Percentiles rank a stretch among this genome's conserved stretches.
Conservation (phyloP, 805 yeast genomes). For the Yamadazyma takamatsuzukensis region DNA sequence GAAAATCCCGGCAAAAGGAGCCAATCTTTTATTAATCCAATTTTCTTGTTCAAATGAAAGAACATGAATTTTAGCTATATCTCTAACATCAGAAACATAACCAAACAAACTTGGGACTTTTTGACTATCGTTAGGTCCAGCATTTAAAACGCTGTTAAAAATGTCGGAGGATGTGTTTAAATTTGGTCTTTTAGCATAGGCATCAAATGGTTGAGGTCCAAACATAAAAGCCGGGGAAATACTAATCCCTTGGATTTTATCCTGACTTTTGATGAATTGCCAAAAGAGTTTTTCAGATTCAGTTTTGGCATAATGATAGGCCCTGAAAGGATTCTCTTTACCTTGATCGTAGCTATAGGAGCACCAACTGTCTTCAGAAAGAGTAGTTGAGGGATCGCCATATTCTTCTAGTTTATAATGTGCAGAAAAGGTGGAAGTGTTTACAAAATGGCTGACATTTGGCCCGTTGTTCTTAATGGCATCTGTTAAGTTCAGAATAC, state of each 20-base stretch:
- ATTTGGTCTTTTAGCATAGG: slow-evolving; percentile 1
- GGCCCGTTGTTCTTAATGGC: slow-evolving; percentile 42
- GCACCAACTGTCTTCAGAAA: slow-evolving; percentile 5
- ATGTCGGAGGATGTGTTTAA: slow-evolving; percentile 6
- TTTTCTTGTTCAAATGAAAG: slow-evolving; percentile 12
- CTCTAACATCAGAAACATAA: slow-evolving; percentile 20
- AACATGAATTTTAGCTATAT: slow-evolving; percentile 21
- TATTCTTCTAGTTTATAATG: slow-evolving; percentile 16
- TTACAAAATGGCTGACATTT: slow-evolving; percentile 43
- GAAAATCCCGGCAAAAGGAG: slow-evolving; percentile 15
- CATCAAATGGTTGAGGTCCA: slow-evolving; percentile 21
- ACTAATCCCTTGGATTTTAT: slow-evolving; percentile 8
- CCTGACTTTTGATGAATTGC: slow-evolving; percentile 15
- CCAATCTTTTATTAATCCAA: slow-evolving; percentile 23
- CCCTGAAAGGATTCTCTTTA: slow-evolving; percentile 11
- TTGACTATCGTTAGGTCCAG: slow-evolving; percentile 4
- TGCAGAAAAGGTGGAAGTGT: slow-evolving; percentile 41
- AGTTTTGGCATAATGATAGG: slow-evolving; percentile 22
- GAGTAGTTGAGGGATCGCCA: slow-evolving; percentile 12
- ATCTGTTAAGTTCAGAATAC: slow-evolving; percentile 36
- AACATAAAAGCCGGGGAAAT: slow-evolving; percentile 9
- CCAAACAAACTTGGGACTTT: slow-evolving; percentile 8
- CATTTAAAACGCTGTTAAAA: slow-evolving; percentile 1
- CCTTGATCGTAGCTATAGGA: slow-evolving; percentile 2
- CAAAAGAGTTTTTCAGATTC: slow-evolving; percentile 14